Base-by-base conservation (phyloP, 2,329 filamentous ascomycete species). In the Fusarium kyushuense region DNA sequence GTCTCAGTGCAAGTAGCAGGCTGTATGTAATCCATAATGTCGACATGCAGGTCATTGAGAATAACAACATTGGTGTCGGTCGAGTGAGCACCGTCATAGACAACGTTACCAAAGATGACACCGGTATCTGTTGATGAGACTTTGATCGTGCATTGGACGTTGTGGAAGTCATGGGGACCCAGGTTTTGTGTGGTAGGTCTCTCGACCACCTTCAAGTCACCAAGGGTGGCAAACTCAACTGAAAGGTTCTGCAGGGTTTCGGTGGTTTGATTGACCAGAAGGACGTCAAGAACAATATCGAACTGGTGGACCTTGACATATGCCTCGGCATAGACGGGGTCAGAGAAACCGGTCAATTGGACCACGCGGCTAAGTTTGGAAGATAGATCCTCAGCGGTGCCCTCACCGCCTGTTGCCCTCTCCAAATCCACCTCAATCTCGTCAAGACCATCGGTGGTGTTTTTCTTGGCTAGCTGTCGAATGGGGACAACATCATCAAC, bases 1-100 rank as follows among this genome's bases (percentile, higher is more conserved):
- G 95, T 97, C 84, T 99, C 96, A 6, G 93, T 96, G 85, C 96
- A 99, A 17, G 94, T 90, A 9, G 95, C 95, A 2, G 96, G 96
- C 78, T 98, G 95, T 75, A 99, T 99, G 83, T 99, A 99, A 82
- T 99, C 96, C 96, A 99, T 99, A 70, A 99, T 97, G 77, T 99
- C 96, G 58, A 98, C 95, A 76, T 99, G 96, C 30, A 99, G 89
- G 78, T 99, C 96, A 77, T 98, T 98, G 54, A 99, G 87, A 72
- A 99, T 99, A 56, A 99, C 96, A 11, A 99, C 96, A 71, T 97
- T 96, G 55, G 92, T 96, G 78, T 97, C 96, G 2, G 92, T 96
- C 46, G 91, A 94, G 80, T 93, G 93, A 8, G 94, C 88, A 30
- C 95, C 96, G 74, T 99, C 96, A 79, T 99, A 99, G 10, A 99